Base-by-base conservation (phyloP, 352 stramenopile genomes). In the Pythium rhizo-oryzae region DNA sequence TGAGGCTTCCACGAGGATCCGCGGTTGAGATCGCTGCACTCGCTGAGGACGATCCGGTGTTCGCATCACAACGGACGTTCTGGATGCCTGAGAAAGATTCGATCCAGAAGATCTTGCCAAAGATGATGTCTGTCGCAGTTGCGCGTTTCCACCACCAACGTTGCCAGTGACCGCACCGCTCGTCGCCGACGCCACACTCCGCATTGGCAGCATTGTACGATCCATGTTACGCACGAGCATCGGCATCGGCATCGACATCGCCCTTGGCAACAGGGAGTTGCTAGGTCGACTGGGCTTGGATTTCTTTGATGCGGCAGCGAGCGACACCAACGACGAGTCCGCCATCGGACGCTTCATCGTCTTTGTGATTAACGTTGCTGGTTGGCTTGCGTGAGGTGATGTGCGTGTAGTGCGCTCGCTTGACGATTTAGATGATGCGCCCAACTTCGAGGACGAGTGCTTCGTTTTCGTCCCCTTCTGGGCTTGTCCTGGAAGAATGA, bases 41-140 rank as follows among this genome's bases (percentile, higher is more conserved):
- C 85, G 72, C 25, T 90, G 87, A 12, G 88, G 86, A 46, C 86
- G 81, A 59, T 96, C 88, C 1, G 88, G 88, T 23, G 88, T 96
- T 33, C 86, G 76, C 79, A 93, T 90, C 18, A 96, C 80, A 5
- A 94, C 67, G 0, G 79, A 69, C 33, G 62, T 28, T 53, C 51
- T 50, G 51, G 63, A 56, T n/a, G 72, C 39, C 19, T 56, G 65
- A 11, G 57, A 51, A 50, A 62, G 23, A 13, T 50, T 65, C 9
- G 61, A 60, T 15, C 33, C 25, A 51, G 24, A 37, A 19, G 23
- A 16, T 16, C 52, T 25, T 6, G 21, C 51, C 41, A 33, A 37
- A 16, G 30, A 41, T 3, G 37, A 23, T 25, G 39, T 5, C 12
- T 47, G 6, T 47, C 41, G 13, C 2, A 21, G 41, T 7, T n/a